phyloP scores from a whole-genome alignment of 768 basidiomycete species.

The Termitomyces eurrhizus region DNA sequence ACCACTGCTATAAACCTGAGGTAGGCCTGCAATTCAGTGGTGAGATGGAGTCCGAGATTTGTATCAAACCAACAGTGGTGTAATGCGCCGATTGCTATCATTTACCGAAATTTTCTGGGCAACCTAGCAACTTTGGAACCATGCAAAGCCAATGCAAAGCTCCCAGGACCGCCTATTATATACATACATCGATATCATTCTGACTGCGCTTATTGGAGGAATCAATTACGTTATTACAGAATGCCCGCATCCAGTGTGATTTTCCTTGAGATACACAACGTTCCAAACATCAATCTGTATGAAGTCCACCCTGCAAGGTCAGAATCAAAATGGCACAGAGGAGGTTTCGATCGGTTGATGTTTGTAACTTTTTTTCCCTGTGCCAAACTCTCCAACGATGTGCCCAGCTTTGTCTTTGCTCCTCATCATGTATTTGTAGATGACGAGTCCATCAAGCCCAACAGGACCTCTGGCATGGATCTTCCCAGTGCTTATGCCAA shows the following conservation, averaged over 20 bases:
- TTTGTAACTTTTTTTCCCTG: constrained; percentile 71
- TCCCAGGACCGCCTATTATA: too few species aligned
- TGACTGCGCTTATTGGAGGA: background rate
- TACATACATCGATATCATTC: background rate
- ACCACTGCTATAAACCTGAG: background rate
- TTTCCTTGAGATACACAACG: background rate
- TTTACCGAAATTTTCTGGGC: background rate
- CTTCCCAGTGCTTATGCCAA: constrained; percentile 94
- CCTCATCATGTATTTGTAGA: constrained; percentile 92
- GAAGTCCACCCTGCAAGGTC: background rate
- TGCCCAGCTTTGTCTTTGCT: constrained; percentile 76
- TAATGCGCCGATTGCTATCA: background rate
- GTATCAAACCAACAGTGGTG: background rate
- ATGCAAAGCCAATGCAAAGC: background rate
- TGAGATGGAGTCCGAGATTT: background rate
- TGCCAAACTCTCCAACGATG: constrained; percentile 82
- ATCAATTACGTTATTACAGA: background rate
- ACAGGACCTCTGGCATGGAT: constrained; percentile 97
- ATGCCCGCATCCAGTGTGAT: background rate
- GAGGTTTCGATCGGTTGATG: constrained; percentile 47
- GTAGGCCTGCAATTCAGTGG: background rate
- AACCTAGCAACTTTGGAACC: background rate
- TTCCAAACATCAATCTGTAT: background rate
- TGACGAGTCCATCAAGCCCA: constrained; percentile 88
- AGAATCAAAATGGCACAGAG: constrained; percentile 42